Conservation (phyloP, 73 alveolate genomes). For the Blepharisma japonicum region DNA sequence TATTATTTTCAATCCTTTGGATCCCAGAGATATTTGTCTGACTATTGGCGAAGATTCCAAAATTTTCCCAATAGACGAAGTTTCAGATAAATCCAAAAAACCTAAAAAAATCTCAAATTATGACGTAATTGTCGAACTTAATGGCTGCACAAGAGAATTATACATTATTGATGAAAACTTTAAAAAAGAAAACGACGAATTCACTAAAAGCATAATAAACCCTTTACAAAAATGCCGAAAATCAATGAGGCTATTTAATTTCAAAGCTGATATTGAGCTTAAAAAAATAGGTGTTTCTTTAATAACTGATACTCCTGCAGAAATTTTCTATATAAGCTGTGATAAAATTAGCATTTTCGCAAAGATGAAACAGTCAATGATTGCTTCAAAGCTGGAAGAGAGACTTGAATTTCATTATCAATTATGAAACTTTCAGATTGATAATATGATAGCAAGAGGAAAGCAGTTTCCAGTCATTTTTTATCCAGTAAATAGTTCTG, state of each 20-base stretch:
- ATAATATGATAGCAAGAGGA: conserved; percentile 35
- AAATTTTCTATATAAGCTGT: conserved; percentile 63
- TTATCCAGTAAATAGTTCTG: conserved; percentile 35
- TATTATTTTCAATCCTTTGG: too few relatives aligned
- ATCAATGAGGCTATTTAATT: not conserved
- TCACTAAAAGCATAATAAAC: too few relatives aligned
- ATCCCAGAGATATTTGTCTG: too few relatives aligned
- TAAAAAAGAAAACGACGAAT: too few relatives aligned
- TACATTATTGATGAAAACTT: too few relatives aligned
- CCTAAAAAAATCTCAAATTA: too few relatives aligned
- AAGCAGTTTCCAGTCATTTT: conserved; percentile 43
- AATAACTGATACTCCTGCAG: conserved; percentile 83
- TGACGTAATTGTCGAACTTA: too few relatives aligned
- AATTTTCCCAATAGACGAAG: too few relatives aligned
- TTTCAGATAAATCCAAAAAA: too few relatives aligned
- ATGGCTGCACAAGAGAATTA: too few relatives aligned
- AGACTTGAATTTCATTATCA: conserved; percentile 31
- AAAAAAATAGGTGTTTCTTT: conserved; percentile 82
- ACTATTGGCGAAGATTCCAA: too few relatives aligned
- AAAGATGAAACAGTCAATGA: not conserved
- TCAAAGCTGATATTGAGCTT: not conserved
- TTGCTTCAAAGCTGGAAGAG: not conserved
- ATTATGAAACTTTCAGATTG: conserved; percentile 49
- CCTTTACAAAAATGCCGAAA: too few relatives aligned
- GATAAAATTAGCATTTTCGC: conserved; percentile 23